A percentile compares a stretch with the other conserved stretches of the same genome.
Conservation (phyloP, 345 rosid genomes). For the Clarkia xantiana region DNA sequence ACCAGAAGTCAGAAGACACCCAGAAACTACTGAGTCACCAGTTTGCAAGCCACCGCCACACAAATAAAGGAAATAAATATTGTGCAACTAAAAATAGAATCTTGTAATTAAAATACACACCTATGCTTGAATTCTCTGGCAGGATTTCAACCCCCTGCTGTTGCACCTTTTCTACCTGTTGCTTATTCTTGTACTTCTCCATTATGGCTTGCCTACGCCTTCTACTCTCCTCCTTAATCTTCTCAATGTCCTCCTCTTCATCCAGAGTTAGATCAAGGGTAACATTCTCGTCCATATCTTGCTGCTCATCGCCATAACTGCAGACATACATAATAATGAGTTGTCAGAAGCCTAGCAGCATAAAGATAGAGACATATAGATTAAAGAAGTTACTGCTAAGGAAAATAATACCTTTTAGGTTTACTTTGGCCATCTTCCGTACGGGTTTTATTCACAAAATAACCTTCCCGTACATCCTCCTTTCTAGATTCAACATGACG, state of each 20-base stretch:
- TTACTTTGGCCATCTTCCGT: constrained; percentile 15
- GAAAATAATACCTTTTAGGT: constrained; percentile 26
- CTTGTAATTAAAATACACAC: constrained; percentile 14
- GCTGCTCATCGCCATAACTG: constrained; percentile 42
- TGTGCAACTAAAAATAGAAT: neutral
- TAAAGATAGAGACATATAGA: neutral
- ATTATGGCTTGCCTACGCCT: constrained; percentile 68
- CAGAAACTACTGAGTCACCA: no score
- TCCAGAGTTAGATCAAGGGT: constrained; percentile 45
- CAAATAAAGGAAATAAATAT: no score
- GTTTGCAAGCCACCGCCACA: no score
- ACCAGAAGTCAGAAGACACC: no score
- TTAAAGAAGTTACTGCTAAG: neutral
- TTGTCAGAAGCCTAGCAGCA: neutral
- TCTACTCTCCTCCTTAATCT: constrained; percentile 87
- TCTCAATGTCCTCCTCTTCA: constrained; percentile 77
- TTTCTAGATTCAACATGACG: constrained; percentile 16
- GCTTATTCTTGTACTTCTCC: constrained; percentile 53
- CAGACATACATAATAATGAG: constrained; percentile 14
- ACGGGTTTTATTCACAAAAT: neutral
- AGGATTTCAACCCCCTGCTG: constrained; percentile 14
- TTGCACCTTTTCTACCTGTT: constrained; percentile 19
- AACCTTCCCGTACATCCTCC: constrained; percentile 14
- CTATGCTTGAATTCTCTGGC: constrained; percentile 21
- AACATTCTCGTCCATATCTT: constrained; percentile 54